Percentiles rank a stretch among this genome's conserved stretches.
phyloP scores from a whole-genome alignment of 805 yeast species.

The Starmerella roubikii region DNA sequence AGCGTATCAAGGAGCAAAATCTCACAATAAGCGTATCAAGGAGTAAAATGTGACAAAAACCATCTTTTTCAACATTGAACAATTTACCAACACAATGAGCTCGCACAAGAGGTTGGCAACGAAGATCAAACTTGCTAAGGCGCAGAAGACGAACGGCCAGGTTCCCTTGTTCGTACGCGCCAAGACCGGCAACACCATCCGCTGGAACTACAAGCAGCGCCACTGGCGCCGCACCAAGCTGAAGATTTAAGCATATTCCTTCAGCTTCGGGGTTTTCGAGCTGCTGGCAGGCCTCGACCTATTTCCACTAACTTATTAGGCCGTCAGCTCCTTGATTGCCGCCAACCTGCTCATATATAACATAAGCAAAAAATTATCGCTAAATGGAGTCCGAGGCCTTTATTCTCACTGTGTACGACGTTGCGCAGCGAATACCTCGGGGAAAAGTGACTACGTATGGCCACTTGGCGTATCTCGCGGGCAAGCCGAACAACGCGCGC shows the following conservation, averaged over 20 bases:
- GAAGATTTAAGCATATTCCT: constrained; percentile 63
- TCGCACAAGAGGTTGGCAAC: constrained; percentile 84
- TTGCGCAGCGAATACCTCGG: constrained; percentile 40
- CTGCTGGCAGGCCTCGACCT: no score
- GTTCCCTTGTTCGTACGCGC: constrained; percentile 99
- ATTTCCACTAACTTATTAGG: no score
- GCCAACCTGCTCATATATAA: background rate
- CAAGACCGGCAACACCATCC: constrained; percentile 93
- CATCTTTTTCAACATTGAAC: no score
- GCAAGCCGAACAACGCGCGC: constrained; percentile 52
- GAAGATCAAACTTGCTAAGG: constrained; percentile 98
- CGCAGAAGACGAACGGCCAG: constrained; percentile 98
- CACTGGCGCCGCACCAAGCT: constrained; percentile 99
- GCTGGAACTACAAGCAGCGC: constrained; percentile 92
- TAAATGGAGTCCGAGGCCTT: no score
- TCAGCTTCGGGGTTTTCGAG: no score
- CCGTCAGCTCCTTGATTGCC: no score
- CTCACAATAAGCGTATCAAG: no score
- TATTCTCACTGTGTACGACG: constrained; percentile 45
- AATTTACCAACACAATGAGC: no score
- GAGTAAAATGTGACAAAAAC: no score
- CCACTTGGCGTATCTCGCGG: constrained; percentile 53
- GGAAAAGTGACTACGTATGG: constrained; percentile 65
- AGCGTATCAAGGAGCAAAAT: no score
- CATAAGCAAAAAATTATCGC: no score